Evolutionary conservation across 2,329 filamentous ascomycete genomes (phyloP).

Genomic region (Aspergillus luchuensis): DNA sequence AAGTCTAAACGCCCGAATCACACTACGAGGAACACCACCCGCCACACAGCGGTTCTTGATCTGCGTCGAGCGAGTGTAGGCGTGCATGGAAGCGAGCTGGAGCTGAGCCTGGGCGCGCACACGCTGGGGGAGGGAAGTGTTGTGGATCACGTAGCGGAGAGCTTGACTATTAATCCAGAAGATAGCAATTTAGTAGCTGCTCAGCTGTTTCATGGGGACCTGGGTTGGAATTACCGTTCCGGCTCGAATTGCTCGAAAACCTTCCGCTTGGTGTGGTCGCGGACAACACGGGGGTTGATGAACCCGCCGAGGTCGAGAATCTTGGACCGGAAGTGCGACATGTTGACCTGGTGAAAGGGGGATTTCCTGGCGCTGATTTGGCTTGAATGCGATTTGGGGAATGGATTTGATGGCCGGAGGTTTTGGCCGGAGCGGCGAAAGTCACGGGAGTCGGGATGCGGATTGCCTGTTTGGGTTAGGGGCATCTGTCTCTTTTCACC

Average conservation of each 20-base stretch:
- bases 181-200: background rate
- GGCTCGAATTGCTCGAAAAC: constrained; percentile 84
- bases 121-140: constrained; percentile 79
- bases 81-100: constrained; percentile 91
- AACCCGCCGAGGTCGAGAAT: constrained; percentile 87
- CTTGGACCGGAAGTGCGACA: constrained; percentile 87
- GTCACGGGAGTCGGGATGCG: constrained; percentile 15
- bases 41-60: constrained; percentile 91
- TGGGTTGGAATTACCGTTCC: constrained; percentile 66
- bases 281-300: constrained; percentile 81
- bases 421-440: constrained; percentile 24
- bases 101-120: constrained; percentile 90
- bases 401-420: constrained; percentile 4
- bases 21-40: constrained; percentile 84
- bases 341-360: constrained; percentile 44
- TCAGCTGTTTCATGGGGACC: no score
- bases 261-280: constrained; percentile 96
- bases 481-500: background rate
- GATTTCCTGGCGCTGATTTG: background rate
- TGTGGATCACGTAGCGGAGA: constrained; percentile 88
- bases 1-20: constrained; percentile 92
- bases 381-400: background rate
- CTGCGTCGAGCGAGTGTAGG: constrained; percentile 90
- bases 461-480: constrained; percentile 2
- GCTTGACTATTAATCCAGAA: constrained; percentile 69